These are phyloP conservation scores for Solanum sparsipilum DNA, from an alignment of 257 asterid genomes.

Conservation along the genomic window DNA sequence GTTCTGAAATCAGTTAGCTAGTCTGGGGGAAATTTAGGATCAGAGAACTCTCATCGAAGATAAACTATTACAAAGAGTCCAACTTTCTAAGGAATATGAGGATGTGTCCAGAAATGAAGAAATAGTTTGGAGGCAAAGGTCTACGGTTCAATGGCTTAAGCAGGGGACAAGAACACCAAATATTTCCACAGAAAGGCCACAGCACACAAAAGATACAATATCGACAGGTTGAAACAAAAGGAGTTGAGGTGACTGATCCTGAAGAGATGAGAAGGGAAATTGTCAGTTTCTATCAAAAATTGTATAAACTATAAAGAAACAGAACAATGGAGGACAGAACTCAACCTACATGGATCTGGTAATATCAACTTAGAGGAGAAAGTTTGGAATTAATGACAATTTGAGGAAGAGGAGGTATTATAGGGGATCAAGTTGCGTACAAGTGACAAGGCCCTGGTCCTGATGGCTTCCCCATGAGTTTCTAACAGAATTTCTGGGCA, in stretches of 20 bases:
- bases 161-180: not conserved
- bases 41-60: not conserved
- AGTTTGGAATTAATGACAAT: not conserved
- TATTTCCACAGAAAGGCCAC: not conserved
- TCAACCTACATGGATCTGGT: not conserved
- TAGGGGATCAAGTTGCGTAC: not conserved
- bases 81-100: not conserved
- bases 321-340: not conserved
- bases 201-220: not conserved
- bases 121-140: not conserved
- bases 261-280: not conserved
- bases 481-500: not conserved
- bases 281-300: not conserved
- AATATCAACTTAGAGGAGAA: not conserved
- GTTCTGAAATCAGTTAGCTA: not conserved
- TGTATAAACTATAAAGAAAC: not conserved
- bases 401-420: not conserved
- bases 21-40: not conserved
- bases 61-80: not conserved
- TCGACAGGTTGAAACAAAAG: not conserved
- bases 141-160: not conserved
- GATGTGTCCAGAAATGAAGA: not conserved
- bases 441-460: not conserved
- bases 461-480: not conserved
- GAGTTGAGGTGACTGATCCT: not conserved